A percentile compares a stretch with the other conserved stretches of the same genome.
phyloP scores from a whole-genome alignment of 2,329 filamentous ascomycete genomes.

The Intubia oerlemansii region DNA sequence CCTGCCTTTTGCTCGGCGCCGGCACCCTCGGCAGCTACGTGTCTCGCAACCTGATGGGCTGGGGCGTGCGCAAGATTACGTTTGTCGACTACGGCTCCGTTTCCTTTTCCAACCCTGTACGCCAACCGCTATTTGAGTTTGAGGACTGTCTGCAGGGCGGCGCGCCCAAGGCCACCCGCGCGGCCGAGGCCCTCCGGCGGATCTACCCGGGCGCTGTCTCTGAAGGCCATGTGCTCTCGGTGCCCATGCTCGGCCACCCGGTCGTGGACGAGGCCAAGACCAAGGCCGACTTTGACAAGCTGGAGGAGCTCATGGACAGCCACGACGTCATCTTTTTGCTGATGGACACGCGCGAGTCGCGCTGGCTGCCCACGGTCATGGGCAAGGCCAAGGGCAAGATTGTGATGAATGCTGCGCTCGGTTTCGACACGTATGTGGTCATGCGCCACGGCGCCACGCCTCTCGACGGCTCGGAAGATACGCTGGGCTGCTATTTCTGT shows the following conservation, averaged over 20 bases:
- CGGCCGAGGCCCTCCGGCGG: constrained; percentile 57
- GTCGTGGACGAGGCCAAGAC: constrained; percentile 51
- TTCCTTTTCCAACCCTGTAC: constrained; percentile 89
- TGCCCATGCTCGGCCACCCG: constrained; percentile 91
- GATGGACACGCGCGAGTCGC: constrained; percentile 86
- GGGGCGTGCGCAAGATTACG: constrained; percentile 88
- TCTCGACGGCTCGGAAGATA: constrained; percentile 31
- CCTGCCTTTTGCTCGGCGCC: constrained; percentile 75
- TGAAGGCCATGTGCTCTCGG: constrained; percentile 58
- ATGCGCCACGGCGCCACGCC: constrained; percentile 76
- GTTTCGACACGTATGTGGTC: constrained; percentile 91
- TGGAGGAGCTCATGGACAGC: constrained; percentile 54
- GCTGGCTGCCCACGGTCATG: constrained; percentile 93
- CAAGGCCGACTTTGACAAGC: constrained; percentile 50
- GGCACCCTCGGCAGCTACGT: constrained; percentile 91
- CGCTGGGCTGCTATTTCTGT: constrained; percentile 92
- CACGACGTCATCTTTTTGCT: constrained; percentile 92
- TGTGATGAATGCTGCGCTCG: constrained; percentile 87
- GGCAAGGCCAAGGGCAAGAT: constrained; percentile 84
- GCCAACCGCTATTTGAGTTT: constrained; percentile 82
- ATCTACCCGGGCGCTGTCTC: constrained; percentile 85
- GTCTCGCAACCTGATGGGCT: constrained; percentile 75
- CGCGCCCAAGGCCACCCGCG: constrained; percentile 59
- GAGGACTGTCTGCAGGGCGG: constrained; percentile 75
- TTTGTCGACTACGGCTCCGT: constrained; percentile 89